Conservation (phyloP, 345 rosid species). For the Salix arbutifolia region DNA sequence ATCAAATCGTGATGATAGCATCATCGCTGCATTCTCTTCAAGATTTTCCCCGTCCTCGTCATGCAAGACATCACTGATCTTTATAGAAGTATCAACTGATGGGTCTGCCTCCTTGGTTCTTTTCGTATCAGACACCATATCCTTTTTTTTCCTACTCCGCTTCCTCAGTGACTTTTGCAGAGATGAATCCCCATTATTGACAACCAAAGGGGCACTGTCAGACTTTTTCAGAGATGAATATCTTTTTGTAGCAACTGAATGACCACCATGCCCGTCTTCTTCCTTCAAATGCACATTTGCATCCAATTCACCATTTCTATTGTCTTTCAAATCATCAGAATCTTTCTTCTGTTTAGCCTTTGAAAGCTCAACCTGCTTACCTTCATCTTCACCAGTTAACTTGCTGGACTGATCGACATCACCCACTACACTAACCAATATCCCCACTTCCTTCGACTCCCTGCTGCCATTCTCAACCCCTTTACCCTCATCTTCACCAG, state of each 20-base stretch:
- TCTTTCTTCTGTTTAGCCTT: conserved; percentile 39
- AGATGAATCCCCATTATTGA: conserved; percentile 14
- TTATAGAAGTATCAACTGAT: conserved; percentile 28
- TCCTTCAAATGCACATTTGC: conserved; percentile 35
- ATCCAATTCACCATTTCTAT: conserved; percentile 20
- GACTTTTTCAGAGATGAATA: conserved; percentile 15
- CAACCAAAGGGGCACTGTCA: not conserved
- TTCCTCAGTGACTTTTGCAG: conserved; percentile 36
- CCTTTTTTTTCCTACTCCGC: conserved; percentile 51
- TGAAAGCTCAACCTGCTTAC: conserved; percentile 25
- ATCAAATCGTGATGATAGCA: conserved; percentile 90
- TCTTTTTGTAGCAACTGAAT: conserved; percentile 29
- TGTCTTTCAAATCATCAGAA: conserved; percentile 36
- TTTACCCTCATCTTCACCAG: conserved; percentile 34
- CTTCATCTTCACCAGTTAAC: conserved; percentile 33
- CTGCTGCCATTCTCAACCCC: conserved; percentile 10
- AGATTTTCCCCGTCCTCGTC: conserved; percentile 93
- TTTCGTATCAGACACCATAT: conserved; percentile 23
- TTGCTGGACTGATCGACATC: conserved; percentile 32
- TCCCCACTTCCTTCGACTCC: conserved; percentile 33
- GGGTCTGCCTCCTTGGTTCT: conserved; percentile 39
- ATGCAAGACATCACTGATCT: conserved; percentile 34
- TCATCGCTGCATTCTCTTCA: conserved; percentile 95
- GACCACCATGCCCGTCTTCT: conserved; percentile 33
- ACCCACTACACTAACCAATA: conserved; percentile 33